Evolutionary conservation across 768 basidiomycete species (phyloP).

Genomic region (Tylopilus felleus): DNA sequence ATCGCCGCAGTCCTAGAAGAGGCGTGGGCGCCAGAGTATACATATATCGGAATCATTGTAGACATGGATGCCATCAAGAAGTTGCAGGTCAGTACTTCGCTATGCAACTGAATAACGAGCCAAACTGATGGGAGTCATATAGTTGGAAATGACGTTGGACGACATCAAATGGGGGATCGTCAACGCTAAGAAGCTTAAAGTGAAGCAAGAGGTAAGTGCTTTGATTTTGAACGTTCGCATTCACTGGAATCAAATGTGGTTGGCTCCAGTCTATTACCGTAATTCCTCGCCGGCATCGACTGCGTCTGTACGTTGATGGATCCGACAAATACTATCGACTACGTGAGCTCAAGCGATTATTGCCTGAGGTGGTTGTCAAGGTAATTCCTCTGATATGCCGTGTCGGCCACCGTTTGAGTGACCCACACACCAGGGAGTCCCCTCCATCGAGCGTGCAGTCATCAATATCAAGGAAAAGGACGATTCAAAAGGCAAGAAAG

Average conservation of each 20-base stretch:
- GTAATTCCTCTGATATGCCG: constrained; percentile 36
- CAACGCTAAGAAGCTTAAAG: constrained; percentile 82
- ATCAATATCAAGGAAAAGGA: constrained; percentile 95
- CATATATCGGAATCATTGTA: constrained; percentile 90
- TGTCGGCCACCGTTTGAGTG: not conserved
- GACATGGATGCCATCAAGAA: constrained; percentile 86
- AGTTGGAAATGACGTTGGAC: constrained; percentile 92
- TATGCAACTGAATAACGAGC: not conserved
- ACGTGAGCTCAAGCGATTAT: constrained; percentile 78
- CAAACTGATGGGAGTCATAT: not conserved
- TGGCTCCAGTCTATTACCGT: constrained; percentile 66
- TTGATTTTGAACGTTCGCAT: not conserved
- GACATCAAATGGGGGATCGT: constrained; percentile 93
- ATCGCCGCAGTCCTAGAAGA: constrained; percentile 92
- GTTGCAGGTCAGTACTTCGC: constrained; percentile 59
- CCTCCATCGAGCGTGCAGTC: constrained; percentile 85
- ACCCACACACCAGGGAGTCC: constrained; percentile 59
- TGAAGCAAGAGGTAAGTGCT: constrained; percentile 71
- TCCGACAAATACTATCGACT: constrained; percentile 79
- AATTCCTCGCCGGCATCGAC: constrained; percentile 66
- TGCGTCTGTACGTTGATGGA: constrained; percentile 78
- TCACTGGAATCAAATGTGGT: not conserved
- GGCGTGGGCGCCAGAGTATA: constrained; percentile 91
- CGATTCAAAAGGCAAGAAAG: constrained; percentile 73
- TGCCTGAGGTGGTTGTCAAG: constrained; percentile 90